Percentiles rank a stretch among this genome's conserved stretches.
These are phyloP conservation scores for Fimicolochytrium jonesii DNA, from an alignment of 192 early-diverging fungal genomes.

Conservation along the genomic window DNA sequence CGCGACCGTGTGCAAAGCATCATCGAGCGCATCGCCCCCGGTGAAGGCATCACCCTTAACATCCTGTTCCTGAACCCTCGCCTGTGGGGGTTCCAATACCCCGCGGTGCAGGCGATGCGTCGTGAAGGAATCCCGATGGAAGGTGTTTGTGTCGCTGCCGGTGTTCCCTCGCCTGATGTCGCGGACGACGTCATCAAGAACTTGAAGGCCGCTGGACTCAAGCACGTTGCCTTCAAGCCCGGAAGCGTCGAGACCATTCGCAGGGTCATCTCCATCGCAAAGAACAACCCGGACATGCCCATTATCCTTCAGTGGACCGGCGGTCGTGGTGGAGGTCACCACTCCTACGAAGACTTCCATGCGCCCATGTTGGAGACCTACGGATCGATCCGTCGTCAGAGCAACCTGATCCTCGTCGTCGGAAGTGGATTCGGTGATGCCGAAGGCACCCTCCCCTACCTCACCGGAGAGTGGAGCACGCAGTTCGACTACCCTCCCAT, in stretches of 20 bases:
- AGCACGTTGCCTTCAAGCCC: constrained; percentile 84
- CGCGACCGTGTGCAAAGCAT: constrained; percentile 69
- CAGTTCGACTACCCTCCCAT: constrained; percentile 80
- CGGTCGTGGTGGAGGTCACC: constrained; percentile 92
- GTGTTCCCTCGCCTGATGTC: constrained; percentile 83
- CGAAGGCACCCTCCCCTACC: constrained; percentile 79
- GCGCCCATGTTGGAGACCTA: constrained; percentile 84
- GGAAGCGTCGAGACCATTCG: constrained; percentile 74
- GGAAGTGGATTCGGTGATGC: constrained; percentile 90
- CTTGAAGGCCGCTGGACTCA: constrained; percentile 69
- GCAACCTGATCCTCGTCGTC: constrained; percentile 81
- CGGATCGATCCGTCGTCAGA: constrained; percentile 69
- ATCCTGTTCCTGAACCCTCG: constrained; percentile 84
- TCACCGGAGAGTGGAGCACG: constrained; percentile 89
- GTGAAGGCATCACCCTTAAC: constrained; percentile 88
- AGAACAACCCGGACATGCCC: constrained; percentile 74
- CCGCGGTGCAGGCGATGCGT: constrained; percentile 71
- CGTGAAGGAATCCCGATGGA: constrained; percentile 81
- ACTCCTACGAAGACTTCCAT: constrained; percentile 95
- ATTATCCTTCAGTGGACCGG: constrained; percentile 96
- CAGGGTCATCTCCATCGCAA: constrained; percentile 79
- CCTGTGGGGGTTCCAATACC: constrained; percentile 92
- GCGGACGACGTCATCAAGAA: constrained; percentile 75
- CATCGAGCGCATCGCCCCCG: constrained; percentile 63
- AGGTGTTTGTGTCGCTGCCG: constrained; percentile 88